A percentile compares a stretch with the other conserved stretches of the same genome.
These are phyloP conservation scores for Silene coronaria DNA, from an alignment of 179 eudicot species.

Conservation along the genomic window DNA sequence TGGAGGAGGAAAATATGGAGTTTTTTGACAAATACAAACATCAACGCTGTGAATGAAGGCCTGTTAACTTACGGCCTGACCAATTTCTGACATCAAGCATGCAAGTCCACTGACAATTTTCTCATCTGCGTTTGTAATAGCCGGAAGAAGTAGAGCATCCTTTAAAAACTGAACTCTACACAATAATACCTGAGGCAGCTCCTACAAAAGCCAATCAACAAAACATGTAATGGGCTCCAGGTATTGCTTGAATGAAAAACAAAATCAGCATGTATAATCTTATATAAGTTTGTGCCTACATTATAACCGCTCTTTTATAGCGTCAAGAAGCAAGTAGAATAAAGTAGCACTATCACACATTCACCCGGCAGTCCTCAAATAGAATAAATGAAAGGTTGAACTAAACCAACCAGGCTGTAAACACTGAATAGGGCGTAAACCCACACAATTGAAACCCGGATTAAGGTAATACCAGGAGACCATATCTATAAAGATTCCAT, in stretches of 20 bases:
- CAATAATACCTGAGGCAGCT: conserved; percentile 73
- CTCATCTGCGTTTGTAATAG: conserved; percentile 78
- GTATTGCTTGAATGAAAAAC: neutral
- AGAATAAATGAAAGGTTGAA: neutral
- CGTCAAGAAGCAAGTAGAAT: neutral
- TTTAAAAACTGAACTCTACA: conserved; percentile 68
- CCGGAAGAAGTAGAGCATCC: conserved; percentile 81
- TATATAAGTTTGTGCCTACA: neutral
- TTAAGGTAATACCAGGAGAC: neutral
- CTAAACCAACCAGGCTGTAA: conserved; percentile 3
- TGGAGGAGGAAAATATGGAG: neutral
- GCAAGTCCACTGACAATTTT: conserved; percentile 77
- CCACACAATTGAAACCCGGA: conserved; percentile 8
- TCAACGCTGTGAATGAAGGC: neutral
- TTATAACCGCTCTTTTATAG: neutral
- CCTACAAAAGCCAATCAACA: conserved; percentile 42
- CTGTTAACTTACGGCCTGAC: conserved; percentile 83
- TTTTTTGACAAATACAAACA: neutral
- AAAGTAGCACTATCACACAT: neutral
- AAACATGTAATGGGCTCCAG: conserved; percentile 3
- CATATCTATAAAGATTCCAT: neutral
- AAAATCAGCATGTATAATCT: neutral
- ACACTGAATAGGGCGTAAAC: neutral
- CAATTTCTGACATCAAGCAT: conserved; percentile 95
- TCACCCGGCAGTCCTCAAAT: neutral